Evolutionary conservation across 106 monocot genomes (phyloP).

Genomic region (Allium fistulosum): DNA sequence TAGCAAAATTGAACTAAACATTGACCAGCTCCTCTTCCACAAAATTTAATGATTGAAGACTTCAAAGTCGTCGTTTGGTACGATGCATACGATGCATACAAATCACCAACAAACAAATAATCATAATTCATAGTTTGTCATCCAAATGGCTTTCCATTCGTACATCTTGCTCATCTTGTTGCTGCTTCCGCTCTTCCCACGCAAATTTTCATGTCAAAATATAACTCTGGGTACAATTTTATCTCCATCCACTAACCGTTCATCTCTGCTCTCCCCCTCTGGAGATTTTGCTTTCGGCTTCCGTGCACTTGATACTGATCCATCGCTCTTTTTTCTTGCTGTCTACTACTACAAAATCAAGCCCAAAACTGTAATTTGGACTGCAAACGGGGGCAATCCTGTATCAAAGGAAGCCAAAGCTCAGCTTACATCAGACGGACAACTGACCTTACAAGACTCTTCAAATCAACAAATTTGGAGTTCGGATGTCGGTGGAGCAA

Average conservation of each 20-base stretch:
- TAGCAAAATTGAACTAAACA: no score
- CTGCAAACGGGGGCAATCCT: not conserved
- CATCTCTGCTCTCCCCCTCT: conserved; percentile 29
- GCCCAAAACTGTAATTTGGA: conserved; percentile 24
- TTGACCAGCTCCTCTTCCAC: no score
- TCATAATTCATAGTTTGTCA: no score
- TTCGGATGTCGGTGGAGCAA: not conserved
- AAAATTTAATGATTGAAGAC: no score
- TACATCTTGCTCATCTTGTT: no score
- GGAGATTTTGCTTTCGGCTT: conserved; percentile 60
- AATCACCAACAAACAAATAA: no score
- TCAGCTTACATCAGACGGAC: not conserved
- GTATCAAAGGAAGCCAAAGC: not conserved
- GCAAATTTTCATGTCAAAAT: not conserved
- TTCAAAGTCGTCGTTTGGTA: no score
- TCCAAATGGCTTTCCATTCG: no score
- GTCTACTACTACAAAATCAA: conserved; percentile 28
- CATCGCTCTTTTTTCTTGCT: conserved; percentile 24
- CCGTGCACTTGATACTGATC: conserved; percentile 4
- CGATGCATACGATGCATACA: no score
- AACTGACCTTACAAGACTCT: not conserved
- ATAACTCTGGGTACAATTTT: conserved; percentile 24
- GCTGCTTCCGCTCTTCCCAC: no score
- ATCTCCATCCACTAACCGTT: conserved; percentile 3
- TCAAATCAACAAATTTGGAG: conserved; percentile 11